phyloP scores from a whole-genome alignment of 2,329 filamentous ascomycete genomes.

The Camillea tinctor region DNA sequence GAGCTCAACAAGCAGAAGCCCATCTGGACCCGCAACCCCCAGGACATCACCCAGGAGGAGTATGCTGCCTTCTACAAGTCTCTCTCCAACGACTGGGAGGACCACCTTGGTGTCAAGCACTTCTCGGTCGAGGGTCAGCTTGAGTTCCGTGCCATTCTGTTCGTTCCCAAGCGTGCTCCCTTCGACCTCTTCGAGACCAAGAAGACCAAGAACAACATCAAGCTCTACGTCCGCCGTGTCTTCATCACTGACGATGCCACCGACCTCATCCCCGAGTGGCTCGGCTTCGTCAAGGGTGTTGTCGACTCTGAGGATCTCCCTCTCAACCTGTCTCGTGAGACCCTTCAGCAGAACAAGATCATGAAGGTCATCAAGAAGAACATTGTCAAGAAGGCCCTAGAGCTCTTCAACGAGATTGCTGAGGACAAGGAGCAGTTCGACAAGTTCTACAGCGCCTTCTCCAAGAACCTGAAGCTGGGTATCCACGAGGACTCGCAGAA shows the following conservation, averaged over 20 bases:
- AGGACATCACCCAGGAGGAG: constrained; percentile 93
- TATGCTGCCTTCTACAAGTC: constrained; percentile 99
- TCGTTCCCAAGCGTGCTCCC: constrained; percentile 98
- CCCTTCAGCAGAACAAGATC: constrained; percentile 99
- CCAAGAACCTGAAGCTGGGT: constrained; percentile 99
- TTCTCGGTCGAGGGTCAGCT: constrained; percentile 99
- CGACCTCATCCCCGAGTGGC: constrained; percentile 98
- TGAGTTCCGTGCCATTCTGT: constrained; percentile 99
- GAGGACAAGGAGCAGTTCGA: constrained; percentile 99
- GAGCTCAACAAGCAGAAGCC: constrained; percentile 99
- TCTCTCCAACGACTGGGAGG: constrained; percentile 99
- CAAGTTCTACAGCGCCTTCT: constrained; percentile 99
- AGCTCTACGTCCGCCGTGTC: constrained; percentile 99
- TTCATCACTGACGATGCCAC: constrained; percentile 99
- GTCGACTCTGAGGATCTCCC: constrained; percentile 99
- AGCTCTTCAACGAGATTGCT: constrained; percentile 98
- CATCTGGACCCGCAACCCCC: constrained; percentile 98
- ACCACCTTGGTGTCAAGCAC: constrained; percentile 99
- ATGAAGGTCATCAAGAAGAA: constrained; percentile 99
- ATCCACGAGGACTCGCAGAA: constrained; percentile 99
- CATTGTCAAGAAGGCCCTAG: constrained; percentile 99
- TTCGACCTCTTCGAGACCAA: constrained; percentile 99
- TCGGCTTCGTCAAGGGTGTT: constrained; percentile 99
- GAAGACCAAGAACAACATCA: constrained; percentile 99
- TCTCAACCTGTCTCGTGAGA: constrained; percentile 99